A percentile compares a stretch with the other conserved stretches of the same genome.
Conservation (phyloP, 192 early-diverging fungal species). For the Linnemannia exigua region DNA sequence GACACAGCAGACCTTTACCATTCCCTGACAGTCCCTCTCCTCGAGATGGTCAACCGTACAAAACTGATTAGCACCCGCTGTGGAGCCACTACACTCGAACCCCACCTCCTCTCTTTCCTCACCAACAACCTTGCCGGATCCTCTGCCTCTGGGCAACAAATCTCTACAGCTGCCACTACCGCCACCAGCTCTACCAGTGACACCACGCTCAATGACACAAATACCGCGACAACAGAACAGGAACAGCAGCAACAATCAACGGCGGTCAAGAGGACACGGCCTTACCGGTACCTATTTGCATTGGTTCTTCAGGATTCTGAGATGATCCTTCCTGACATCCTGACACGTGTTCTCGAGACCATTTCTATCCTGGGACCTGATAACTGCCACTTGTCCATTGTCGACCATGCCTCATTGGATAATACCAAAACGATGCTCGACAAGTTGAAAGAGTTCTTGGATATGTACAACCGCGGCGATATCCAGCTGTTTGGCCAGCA, state of each 20-base stretch:
- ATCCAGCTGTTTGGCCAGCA: not conserved
- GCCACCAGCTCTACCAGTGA: not conserved
- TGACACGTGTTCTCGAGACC: slow-evolving; percentile 27
- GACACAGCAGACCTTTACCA: slow-evolving; percentile 31
- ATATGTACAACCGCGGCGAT: slow-evolving; percentile 13
- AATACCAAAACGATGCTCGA: not conserved
- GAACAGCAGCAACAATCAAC: too few relatives aligned
- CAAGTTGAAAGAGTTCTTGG: slow-evolving; percentile 13
- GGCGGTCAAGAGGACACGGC: not conserved
- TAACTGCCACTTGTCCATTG: slow-evolving; percentile 38
- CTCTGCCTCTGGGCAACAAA: not conserved
- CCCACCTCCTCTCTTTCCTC: slow-evolving; percentile 38
- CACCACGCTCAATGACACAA: not conserved
- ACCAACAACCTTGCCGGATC: slow-evolving; percentile 21
- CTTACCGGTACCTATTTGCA: slow-evolving; percentile 22
- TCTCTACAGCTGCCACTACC: not conserved
- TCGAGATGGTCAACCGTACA: slow-evolving; percentile 19
- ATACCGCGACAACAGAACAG: not conserved
- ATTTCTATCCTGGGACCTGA: slow-evolving; percentile 35
- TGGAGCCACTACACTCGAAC: slow-evolving; percentile 14
- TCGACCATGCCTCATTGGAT: slow-evolving; percentile 30
- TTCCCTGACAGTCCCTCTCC: slow-evolving; percentile 17
- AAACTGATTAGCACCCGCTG: slow-evolving; percentile 25
- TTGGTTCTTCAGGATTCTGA: slow-evolving; percentile 24
- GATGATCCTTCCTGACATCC: slow-evolving; percentile 9